Evolutionary conservation across 768 basidiomycete species (phyloP).

Genomic region (Leccinum barrowsii): DNA sequence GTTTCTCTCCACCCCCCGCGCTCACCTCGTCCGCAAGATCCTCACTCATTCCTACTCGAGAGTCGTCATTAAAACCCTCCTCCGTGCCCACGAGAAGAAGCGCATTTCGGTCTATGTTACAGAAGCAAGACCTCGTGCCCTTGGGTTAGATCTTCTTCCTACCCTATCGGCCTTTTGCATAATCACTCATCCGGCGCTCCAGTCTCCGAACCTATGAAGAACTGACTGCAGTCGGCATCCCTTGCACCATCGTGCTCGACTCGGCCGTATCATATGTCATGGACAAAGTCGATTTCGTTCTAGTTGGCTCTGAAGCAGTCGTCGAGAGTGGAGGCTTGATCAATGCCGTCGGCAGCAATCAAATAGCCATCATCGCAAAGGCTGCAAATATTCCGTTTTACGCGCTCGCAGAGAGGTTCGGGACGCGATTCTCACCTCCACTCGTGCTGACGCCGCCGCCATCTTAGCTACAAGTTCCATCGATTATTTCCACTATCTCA

Average conservation of each 20-base stretch:
- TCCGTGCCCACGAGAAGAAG: conserved; percentile 87
- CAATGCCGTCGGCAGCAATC: conserved; percentile 92
- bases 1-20: conserved; percentile 10
- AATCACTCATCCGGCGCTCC: conserved; percentile 11
- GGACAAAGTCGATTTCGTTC: conserved; percentile 91
- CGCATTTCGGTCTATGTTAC: conserved; percentile 97
- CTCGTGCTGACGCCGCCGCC: conserved; percentile 21
- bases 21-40: conserved; percentile 52
- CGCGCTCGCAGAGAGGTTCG: conserved; percentile 85
- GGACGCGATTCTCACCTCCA: conserved; percentile 19
- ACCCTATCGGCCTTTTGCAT: not conserved
- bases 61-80: conserved; percentile 89
- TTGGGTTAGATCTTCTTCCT: conserved; percentile 57
- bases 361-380: conserved; percentile 95
- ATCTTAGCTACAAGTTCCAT: conserved; percentile 86
- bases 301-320: conserved; percentile 97
- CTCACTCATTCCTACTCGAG: conserved; percentile 96
- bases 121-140: conserved; percentile 86
- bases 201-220: conserved; percentile 91
- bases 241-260: conserved; percentile 92
- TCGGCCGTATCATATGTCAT: conserved; percentile 96
- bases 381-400: conserved; percentile 95
- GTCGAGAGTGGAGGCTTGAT: conserved; percentile 94
- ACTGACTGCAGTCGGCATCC: conserved; percentile 85
- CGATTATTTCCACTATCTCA: conserved; percentile 92